A percentile compares a stretch with the other conserved stretches of the same genome.
These are phyloP conservation scores for Omphalea diandra DNA, from an alignment of 441 rosid species.

Conservation along the genomic window DNA sequence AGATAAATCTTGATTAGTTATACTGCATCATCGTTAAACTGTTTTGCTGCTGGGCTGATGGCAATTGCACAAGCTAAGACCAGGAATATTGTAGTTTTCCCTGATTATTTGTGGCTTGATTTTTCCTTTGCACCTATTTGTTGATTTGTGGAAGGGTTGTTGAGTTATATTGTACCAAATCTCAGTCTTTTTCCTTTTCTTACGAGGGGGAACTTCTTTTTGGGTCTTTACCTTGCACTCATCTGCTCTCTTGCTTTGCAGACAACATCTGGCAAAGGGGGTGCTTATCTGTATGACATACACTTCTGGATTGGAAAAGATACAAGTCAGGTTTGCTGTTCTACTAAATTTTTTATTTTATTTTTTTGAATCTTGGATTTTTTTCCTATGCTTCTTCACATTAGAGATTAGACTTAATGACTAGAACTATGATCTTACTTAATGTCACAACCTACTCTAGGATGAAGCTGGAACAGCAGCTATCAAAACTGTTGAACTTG, in stretches of 20 bases:
- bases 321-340: constrained; percentile 82
- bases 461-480: constrained; percentile 99
- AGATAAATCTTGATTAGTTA: neutral
- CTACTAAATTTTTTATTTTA: constrained; percentile 9
- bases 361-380: constrained; percentile 12
- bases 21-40: neutral
- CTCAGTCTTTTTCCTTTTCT: neutral
- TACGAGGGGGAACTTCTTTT: too few species aligned
- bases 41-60: neutral
- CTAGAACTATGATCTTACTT: constrained; percentile 13
- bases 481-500: constrained; percentile 93
- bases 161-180: neutral
- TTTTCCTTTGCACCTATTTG: neutral
- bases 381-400: neutral
- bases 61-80: neutral
- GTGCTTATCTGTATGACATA: constrained; percentile 82
- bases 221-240: neutral
- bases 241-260: constrained; percentile 29
- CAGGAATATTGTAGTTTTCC: neutral
- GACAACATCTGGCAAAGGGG: constrained; percentile 84
- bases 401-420: neutral
- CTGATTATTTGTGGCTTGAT: neutral
- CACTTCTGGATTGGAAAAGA: constrained; percentile 99
- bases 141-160: constrained; percentile 6
- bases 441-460: constrained; percentile 32